These are phyloP conservation scores for Neurospora tetrasperma DNA, from an alignment of 495 filamentous ascomycete genomes.

Conservation along the genomic window DNA sequence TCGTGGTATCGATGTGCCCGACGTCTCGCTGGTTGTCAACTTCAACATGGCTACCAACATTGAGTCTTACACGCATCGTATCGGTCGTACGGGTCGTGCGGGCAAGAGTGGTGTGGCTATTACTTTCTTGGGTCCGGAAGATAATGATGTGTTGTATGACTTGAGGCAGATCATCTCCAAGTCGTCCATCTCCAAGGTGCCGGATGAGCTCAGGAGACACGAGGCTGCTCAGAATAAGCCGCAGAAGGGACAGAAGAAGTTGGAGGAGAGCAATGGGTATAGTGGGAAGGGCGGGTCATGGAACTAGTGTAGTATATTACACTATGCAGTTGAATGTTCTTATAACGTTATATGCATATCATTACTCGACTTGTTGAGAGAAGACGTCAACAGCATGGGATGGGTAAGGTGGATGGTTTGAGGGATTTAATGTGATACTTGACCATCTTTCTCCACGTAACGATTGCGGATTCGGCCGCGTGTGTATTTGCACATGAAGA, in stretches of 20 bases:
- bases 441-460: background rate
- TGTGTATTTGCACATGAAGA: background rate
- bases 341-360: background rate
- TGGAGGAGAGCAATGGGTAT: conserved; percentile 21
- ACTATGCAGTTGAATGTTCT: background rate
- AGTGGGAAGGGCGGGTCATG: conserved; percentile 22
- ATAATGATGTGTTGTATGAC: conserved; percentile 90
- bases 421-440: background rate
- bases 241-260: conserved; percentile 24
- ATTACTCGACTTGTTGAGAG: background rate
- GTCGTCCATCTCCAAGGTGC: conserved; percentile 78
- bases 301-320: conserved; percentile 5
- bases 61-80: conserved; percentile 94
- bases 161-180: conserved; percentile 94
- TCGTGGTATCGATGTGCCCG: conserved; percentile 94
- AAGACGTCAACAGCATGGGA: background rate
- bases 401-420: background rate
- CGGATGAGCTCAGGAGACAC: conserved; percentile 87
- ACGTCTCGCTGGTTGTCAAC: conserved; percentile 90
- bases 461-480: background rate
- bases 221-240: conserved; percentile 83
- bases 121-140: conserved; percentile 90
- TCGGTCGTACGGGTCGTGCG: conserved; percentile 94
- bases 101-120: conserved; percentile 97
- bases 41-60: conserved; percentile 98